Conservation (phyloP, 768 basidiomycete genomes). For the Russula virescens region DNA sequence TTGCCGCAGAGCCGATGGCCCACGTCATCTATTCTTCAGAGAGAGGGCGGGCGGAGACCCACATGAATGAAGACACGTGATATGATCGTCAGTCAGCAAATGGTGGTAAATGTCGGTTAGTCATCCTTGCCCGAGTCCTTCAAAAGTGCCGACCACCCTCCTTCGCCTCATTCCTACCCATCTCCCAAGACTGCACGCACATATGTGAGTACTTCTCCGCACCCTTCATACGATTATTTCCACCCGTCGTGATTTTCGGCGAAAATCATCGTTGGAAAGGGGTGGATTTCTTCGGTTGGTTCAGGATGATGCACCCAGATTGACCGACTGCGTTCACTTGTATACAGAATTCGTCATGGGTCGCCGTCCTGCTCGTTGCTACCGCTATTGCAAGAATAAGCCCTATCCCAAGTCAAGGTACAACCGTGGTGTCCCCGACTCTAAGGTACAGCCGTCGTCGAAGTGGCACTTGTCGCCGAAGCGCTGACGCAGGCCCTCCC, state of each 20-base stretch:
- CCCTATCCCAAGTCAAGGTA: conserved; percentile 93
- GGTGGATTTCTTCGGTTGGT: conserved; percentile 5
- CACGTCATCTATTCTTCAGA: neutral
- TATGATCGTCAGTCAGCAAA: conserved; percentile 10
- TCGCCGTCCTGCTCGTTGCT: conserved; percentile 96
- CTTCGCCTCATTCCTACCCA: neutral
- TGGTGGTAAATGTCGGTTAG: neutral
- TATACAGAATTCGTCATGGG: conserved; percentile 52
- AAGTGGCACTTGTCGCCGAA: neutral
- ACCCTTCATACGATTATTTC: neutral
- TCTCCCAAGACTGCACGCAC: neutral
- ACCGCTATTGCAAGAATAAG: conserved; percentile 99
- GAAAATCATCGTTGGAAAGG: neutral
- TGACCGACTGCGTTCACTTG: neutral
- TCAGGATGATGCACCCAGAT: conserved; percentile 6
- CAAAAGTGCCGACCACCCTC: conserved; percentile 1
- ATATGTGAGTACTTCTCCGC: conserved; percentile 9
- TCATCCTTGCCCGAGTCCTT: conserved; percentile 8
- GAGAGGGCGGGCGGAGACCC: too few relatives aligned
- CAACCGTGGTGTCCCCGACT: conserved; percentile 97
- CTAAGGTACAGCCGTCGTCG: conserved; percentile 58
- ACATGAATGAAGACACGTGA: conserved; percentile 5
- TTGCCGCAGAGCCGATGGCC: neutral
- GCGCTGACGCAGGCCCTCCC: neutral
- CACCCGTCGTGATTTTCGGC: neutral